phyloP scores from a whole-genome alignment of 2,329 filamentous ascomycete genomes.

The Nakataea oryzae region DNA sequence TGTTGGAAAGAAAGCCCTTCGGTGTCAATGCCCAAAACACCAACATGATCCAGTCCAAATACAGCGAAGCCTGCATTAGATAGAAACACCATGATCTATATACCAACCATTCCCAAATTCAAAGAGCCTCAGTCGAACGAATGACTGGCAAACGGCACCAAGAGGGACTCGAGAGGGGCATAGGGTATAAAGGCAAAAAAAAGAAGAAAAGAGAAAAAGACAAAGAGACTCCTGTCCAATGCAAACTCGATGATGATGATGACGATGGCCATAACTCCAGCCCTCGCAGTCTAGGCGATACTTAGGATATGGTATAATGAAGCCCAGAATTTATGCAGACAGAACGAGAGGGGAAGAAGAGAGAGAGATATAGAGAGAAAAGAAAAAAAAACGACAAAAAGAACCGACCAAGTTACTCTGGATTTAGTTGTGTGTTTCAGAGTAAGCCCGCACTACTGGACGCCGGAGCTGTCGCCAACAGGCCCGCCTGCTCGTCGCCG shows the following conservation, averaged over 20 bases:
- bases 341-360: not conserved
- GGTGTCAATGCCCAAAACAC: not conserved
- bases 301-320: not conserved
- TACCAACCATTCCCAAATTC: not conserved
- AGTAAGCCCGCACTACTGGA: not conserved
- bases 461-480: not conserved
- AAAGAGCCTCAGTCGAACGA: not conserved
- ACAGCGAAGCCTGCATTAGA: not conserved
- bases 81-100: not conserved
- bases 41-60: not conserved
- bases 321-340: not conserved
- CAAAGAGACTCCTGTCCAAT: constrained; percentile 5
- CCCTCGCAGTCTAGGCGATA: not conserved
- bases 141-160: not conserved
- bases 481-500: not conserved
- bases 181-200: too few relatives aligned
- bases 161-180: not conserved
- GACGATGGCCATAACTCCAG: not conserved
- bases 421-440: not conserved
- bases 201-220: not conserved
- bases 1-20: not conserved
- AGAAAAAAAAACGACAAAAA: not conserved
- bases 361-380: not conserved
- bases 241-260: not conserved
- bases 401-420: not conserved